Percentiles rank a stretch among this genome's conserved stretches.
These are phyloP conservation scores for Septoria petroselini DNA, from an alignment of 2,329 filamentous ascomycete species.

Conservation along the genomic window DNA sequence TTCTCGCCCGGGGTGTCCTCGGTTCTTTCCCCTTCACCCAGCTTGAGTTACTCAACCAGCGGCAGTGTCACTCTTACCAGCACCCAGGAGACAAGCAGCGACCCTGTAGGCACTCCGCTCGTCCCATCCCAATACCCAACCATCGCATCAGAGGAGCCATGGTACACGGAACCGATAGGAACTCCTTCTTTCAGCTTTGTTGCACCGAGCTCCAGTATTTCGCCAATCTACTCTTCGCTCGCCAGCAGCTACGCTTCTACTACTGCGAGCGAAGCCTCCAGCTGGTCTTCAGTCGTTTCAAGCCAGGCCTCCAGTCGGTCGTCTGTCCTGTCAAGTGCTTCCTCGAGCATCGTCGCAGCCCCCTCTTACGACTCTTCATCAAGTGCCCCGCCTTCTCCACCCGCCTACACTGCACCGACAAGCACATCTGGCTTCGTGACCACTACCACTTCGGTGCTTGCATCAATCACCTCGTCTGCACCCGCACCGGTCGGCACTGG, in stretches of 20 bases:
- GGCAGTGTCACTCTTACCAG: slow-evolving; percentile 6
- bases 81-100: slow-evolving; percentile 2
- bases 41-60: slow-evolving; percentile 1
- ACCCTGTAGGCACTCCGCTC: not conserved
- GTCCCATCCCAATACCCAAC: slow-evolving; percentile 1
- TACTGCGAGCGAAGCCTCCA: not conserved
- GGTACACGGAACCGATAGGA: not conserved
- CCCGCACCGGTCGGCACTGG: not conserved
- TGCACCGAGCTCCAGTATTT: not conserved
- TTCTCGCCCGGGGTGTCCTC: not conserved
- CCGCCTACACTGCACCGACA: not conserved
- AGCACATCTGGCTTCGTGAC: not conserved
- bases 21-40: slow-evolving; percentile 1
- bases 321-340: slow-evolving; percentile 4
- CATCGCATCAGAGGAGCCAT: not conserved
- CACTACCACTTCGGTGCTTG: not conserved
- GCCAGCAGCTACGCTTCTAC: slow-evolving; percentile 2
- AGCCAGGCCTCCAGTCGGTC: no score
- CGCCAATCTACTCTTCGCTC: slow-evolving; percentile 7
- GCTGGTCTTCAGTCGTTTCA: not conserved
- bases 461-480: not conserved
- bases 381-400: not conserved
- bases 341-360: slow-evolving; percentile 6
- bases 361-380: not conserved
- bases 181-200: not conserved